Percentiles rank a stretch among this genome's conserved stretches.
These are phyloP conservation scores for Berberis thunbergii DNA, from an alignment of 164 flowering plant genomes.

Conservation along the genomic window DNA sequence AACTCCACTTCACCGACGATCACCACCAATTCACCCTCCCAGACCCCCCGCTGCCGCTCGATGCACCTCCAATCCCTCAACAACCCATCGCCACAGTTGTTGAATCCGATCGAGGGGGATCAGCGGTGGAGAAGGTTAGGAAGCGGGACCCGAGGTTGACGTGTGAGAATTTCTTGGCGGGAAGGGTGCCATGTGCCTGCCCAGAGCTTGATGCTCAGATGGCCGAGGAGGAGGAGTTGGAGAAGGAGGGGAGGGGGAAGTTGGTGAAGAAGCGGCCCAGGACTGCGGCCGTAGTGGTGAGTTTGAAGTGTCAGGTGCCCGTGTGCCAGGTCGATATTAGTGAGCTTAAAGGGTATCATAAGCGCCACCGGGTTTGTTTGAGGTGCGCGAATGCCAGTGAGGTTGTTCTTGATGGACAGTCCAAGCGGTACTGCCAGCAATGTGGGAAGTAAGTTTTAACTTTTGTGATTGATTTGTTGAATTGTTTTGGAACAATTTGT, in stretches of 20 bases:
- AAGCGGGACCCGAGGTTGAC: conserved; percentile 41
- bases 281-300: background rate
- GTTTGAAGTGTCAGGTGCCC: conserved; percentile 67
- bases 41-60: background rate
- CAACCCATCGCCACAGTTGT: background rate
- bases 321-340: conserved; percentile 75
- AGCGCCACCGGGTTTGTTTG: conserved; percentile 74
- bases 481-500: too few relatives aligned
- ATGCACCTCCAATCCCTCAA: background rate
- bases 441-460: conserved; percentile 63
- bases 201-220: conserved; percentile 66
- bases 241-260: conserved; percentile 24
- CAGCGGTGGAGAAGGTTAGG: background rate
- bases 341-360: conserved; percentile 87
- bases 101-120: background rate
- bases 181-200: conserved; percentile 79
- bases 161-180: conserved; percentile 75
- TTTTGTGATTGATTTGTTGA: background rate
- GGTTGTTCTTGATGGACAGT: conserved; percentile 54
- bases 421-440: conserved; percentile 87
- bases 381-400: conserved; percentile 60
- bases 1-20: background rate
- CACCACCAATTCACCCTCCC: background rate
- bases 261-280: conserved; percentile 6
- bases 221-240: conserved; percentile 20